Evolutionary conservation across 2,329 filamentous ascomycete genomes (phyloP).

Genomic region (Epichloe brachyelytri): DNA sequence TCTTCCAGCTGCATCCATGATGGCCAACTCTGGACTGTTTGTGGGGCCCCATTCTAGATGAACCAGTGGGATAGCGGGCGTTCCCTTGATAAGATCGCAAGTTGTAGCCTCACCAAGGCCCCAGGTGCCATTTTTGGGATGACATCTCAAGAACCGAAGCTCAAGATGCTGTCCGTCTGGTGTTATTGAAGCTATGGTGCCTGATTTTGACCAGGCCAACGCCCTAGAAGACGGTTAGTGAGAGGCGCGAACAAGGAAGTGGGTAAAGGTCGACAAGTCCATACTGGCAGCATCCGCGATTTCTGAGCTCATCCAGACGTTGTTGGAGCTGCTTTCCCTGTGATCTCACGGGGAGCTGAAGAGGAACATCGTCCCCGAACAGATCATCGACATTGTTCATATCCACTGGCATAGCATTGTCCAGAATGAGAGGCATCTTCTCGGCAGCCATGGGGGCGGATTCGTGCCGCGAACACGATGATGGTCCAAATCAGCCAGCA

Average conservation of each 20-base stretch:
- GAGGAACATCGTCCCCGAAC: slow-evolving; percentile 57
- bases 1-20: slow-evolving; percentile 68
- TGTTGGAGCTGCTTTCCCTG: slow-evolving; percentile 51
- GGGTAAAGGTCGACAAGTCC: slow-evolving; percentile 14
- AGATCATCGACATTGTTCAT: slow-evolving; percentile 58
- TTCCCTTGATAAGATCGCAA: slow-evolving; percentile 46
- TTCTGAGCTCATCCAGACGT: slow-evolving; percentile 63
- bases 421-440: slow-evolving; percentile 31
- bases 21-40: slow-evolving; percentile 64
- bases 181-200: slow-evolving; percentile 72
- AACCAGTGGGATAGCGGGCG: slow-evolving; percentile 54
- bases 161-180: slow-evolving; percentile 58
- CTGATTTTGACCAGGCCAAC: slow-evolving; percentile 78
- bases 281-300: slow-evolving; percentile 71
- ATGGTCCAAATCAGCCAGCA: neutral
- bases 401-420: slow-evolving; percentile 32
- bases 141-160: slow-evolving; percentile 58
- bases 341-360: slow-evolving; percentile 35
- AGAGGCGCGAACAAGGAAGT: neutral
- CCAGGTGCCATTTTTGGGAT: slow-evolving; percentile 61
- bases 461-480: neutral
- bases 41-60: slow-evolving; percentile 73
- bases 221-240: slow-evolving; percentile 35
- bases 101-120: slow-evolving; percentile 58
- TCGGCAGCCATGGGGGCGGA: slow-evolving; percentile 20